Conservation (phyloP, 2,329 filamentous ascomycete genomes). For the Endocalyx cinctus region DNA sequence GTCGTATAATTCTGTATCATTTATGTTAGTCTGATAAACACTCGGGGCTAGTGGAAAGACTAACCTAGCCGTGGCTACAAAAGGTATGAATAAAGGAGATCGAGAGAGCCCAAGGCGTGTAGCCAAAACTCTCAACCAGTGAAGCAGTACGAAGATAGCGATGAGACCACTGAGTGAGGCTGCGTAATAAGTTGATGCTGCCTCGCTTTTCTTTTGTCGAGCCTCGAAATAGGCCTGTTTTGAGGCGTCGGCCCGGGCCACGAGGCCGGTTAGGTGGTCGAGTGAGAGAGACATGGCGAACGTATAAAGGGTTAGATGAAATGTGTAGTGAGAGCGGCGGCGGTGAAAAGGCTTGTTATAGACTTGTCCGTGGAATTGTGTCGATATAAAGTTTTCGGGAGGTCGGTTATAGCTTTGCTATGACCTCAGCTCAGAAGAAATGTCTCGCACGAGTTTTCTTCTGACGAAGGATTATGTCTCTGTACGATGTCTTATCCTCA, state of each 20-base stretch:
- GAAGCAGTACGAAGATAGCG: conserved; percentile 20
- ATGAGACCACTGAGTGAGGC: conserved; percentile 18
- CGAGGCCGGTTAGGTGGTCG: neutral
- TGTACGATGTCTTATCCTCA: too few relatives aligned
- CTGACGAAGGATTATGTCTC: too few relatives aligned
- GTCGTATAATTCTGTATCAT: conserved; percentile 13
- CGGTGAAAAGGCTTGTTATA: too few relatives aligned
- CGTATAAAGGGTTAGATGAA: conserved; percentile 4
- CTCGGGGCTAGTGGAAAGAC: too few relatives aligned
- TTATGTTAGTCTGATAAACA: too few relatives aligned
- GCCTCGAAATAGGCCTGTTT: conserved; percentile 6
- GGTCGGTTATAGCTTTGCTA: too few relatives aligned
- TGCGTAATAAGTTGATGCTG: conserved; percentile 15
- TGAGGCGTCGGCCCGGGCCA: conserved; percentile 1
- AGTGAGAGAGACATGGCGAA: conserved; percentile 7
- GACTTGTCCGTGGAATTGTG: too few relatives aligned
- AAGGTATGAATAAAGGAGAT: conserved; percentile 15
- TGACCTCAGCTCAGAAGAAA: too few relatives aligned
- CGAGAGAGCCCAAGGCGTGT: conserved; percentile 13
- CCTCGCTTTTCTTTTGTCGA: conserved; percentile 12
- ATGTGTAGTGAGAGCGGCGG: neutral
- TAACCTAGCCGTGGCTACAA: conserved; percentile 19
- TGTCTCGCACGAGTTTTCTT: too few relatives aligned
- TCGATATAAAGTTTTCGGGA: too few relatives aligned
- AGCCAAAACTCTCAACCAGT: conserved; percentile 16